Conservation (phyloP, 192 early-diverging fungal species). For the Coemansia sp. region DNA sequence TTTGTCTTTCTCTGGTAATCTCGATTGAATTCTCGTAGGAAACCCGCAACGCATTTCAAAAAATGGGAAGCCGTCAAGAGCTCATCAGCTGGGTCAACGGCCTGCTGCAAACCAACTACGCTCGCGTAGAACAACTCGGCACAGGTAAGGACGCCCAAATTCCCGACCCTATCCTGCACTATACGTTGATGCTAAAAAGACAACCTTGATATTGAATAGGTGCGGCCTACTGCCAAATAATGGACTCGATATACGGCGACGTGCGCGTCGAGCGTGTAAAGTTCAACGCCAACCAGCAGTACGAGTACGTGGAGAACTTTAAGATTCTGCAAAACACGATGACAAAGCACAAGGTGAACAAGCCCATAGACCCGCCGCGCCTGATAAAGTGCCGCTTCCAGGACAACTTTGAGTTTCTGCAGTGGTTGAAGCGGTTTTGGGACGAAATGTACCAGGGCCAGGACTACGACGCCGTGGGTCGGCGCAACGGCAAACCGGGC, state of each 20-base stretch:
- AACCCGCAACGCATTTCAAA: too few relatives aligned
- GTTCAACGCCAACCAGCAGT: constrained; percentile 91
- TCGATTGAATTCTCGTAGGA: too few relatives aligned
- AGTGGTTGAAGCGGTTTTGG: constrained; percentile 94
- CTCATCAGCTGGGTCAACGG: constrained; percentile 95
- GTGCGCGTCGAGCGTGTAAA: constrained; percentile 87
- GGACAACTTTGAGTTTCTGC: constrained; percentile 98
- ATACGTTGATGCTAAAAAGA: background rate
- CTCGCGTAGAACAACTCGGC: constrained; percentile 92
- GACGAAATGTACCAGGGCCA: constrained; percentile 82
- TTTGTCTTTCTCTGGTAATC: too few relatives aligned
- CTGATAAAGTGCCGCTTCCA: constrained; percentile 95
- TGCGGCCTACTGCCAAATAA: constrained; percentile 72
- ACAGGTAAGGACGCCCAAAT: constrained; percentile 74
- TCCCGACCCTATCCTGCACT: background rate
- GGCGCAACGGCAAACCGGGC: constrained; percentile 54
- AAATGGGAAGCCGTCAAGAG: constrained; percentile 84
- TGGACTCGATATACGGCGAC: constrained; percentile 75
- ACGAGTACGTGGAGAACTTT: constrained; percentile 93
- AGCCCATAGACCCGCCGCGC: constrained; percentile 82
- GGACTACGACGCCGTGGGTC: constrained; percentile 72
- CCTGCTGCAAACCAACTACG: constrained; percentile 83
- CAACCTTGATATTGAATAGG: constrained; percentile 22
- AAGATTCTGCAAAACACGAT: constrained; percentile 89
- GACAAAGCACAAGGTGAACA: constrained; percentile 88